Base-by-base conservation (phyloP, 345 rosid genomes). In the Citrus australasica region DNA sequence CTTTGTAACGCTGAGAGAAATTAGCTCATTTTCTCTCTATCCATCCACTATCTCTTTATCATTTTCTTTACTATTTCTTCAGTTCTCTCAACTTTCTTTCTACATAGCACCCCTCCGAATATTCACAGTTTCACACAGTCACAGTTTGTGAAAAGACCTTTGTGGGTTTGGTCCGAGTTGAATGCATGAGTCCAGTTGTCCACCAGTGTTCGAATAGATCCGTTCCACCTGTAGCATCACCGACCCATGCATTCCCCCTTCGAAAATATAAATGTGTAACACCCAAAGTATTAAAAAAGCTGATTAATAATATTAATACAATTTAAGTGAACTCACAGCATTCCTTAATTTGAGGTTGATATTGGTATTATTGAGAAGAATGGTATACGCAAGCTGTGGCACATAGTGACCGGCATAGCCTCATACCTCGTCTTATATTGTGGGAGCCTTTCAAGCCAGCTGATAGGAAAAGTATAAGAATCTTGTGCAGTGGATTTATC, bases 351-450 rank as follows among this genome's bases (percentile, higher is more conserved):
- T 86, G 17, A 86, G 84, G 66, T 88, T 84, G 19, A 86, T 84
- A 19, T 32, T 70, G 9, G 87, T 80, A 32, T 81, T 78, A 24
- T 73, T 84, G 63, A 66, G 73, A n/a, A 80, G 73, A 28, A 88
- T 80, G 69, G 82, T 69, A 56, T 78, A 72, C 2, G 91, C 86
- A 72, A 88, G 76, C 75, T 83, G 91, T 33, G 91, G 89, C 22
- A 83, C 89, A 59, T 84, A 88, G 58, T 88, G 91, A 67, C 91
- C 88, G 30, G 85, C 86, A 35, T 88, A 86, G 80, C 91, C 33
- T 81, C 78, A 17, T 86, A 84, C 42, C 88, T 62, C 28, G 53
- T 73, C 67, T 88, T 86, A 75, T 84, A 86, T 67, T 86, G 85
- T 0, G 89, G 91, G 46, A 88, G 86, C 79, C 88, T 88, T 60